Base-by-base conservation (phyloP, 768 basidiomycete species). In the Lactifluus hygrophoroides region DNA sequence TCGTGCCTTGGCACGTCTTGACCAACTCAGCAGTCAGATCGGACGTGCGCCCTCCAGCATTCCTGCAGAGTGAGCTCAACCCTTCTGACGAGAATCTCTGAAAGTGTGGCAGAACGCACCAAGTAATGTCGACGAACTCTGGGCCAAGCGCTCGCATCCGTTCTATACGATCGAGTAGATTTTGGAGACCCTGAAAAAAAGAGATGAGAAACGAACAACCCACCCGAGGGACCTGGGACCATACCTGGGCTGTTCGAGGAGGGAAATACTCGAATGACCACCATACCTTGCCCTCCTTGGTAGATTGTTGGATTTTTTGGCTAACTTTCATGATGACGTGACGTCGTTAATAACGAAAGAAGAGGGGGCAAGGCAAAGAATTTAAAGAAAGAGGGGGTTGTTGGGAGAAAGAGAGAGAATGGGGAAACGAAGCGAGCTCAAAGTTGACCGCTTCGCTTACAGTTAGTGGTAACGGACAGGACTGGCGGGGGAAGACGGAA, bases 251-350 rank as follows among this genome's bases (percentile, higher is more conserved):
- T 34, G 94, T 96, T 63, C 94, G 78, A 21, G 91, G 94, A 56
- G 96, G 95, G 68, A 99, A 98, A 75, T 94, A 98, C 70, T 99
- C 95, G 70, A 99, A 98, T 37, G 91, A 94, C 94, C 94, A 99
- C 88, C 94, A 96, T 59, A 90, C 75, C 67, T 91, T 84, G 63
- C 87, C 85, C 66, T 95, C 88, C 70, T 87, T 85, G 60, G 82
- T 75, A 48, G 90, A 90, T 71, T 90, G 84, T 63, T 85, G 79
- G 45, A 97, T 90, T 77, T 95, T 97, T 73, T 94, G 83, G 66
- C 86, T 92, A 72, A 98, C 91, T 82, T 88, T 95, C 92, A 96
- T 96, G 73, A 52, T 51, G 13, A 49, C 13, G 58, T 21, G 35
- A 55, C 3, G 53, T 55, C 48, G 58, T 59, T 53, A 59, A 51